Evolutionary conservation across 2,329 filamentous ascomycete genomes (phyloP), one percentile per base, ranked within the genome.

Genomic region (Paramyrothecium roridum): DNA sequence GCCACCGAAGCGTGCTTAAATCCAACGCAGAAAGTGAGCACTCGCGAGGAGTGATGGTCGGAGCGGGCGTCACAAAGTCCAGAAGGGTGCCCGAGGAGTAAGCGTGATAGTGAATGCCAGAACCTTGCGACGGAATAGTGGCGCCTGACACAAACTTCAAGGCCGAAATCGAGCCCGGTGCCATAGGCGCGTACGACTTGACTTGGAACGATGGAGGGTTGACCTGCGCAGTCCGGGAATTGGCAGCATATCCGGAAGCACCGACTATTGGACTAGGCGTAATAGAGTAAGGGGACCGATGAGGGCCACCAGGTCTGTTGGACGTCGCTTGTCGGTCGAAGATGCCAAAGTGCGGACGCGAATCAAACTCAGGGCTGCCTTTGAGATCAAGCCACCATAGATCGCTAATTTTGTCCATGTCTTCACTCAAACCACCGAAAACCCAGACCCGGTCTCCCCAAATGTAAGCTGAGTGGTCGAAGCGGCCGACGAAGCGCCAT

Each of bases 321-420:
- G 67, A 65, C 19, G 72, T 56, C 1, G 71, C 66, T 30, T 77
- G 73, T 46, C 80, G 79, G 58, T 84, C 81, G 21, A 79, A 74
- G 20, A 74, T 69, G 52, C 81, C 81, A 11, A 83, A 73, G 30
- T 75, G 84, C 53, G 89, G 86, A 26, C 84, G 78, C 37, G 86
- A 85, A 64, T 92, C 87, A 63, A 96, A 93, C 49, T 92, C 90
- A 2, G 93, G 92, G 57, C 85, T 92, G 34, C 91, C 92, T 70
- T 96, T 93, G 51, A 99, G 82, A 73, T 99, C 95, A 47, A 99
- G 79, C 93, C 95, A 99, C 90, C 92, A 97, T 47, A 99, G 83
- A 71, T 99, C 95, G 57, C 91, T 93, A 58, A 90, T 91, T 65
- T 96, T 93, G 75, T 98, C 93, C 91, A 98, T 96, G 62, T 97